Evolutionary conservation across 495 filamentous ascomycete species (phyloP).

Genomic region (Halenospora varia): DNA sequence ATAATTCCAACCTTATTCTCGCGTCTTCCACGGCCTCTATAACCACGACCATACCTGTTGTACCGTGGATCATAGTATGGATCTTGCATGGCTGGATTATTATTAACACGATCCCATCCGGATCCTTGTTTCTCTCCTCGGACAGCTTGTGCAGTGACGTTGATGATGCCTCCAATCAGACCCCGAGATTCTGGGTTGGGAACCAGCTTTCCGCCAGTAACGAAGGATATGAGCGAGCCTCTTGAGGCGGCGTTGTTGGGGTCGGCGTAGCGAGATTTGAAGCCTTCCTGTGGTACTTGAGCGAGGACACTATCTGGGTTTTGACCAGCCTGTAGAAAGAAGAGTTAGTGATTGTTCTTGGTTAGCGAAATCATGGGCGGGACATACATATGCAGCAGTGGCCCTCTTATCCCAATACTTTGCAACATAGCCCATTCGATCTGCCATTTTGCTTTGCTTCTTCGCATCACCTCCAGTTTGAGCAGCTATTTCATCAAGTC

Average conservation of each 20-base stretch:
- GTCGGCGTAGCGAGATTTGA: constrained; percentile 49
- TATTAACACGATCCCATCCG: constrained; percentile 1
- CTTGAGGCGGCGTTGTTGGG: constrained; percentile 47
- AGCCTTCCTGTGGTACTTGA: constrained; percentile 27
- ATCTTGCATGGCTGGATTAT: no score
- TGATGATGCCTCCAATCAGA: no score
- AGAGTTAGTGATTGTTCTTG: no score
- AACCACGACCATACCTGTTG: no score
- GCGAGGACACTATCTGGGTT: constrained; percentile 24
- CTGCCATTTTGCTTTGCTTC: constrained; percentile 32
- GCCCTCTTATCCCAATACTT: constrained; percentile 50
- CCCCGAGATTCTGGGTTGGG: no score
- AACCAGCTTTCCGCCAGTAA: constrained; percentile 40
- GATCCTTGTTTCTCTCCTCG: constrained; percentile 4
- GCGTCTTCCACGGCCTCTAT: constrained; percentile 5
- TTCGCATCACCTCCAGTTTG: constrained; percentile 24
- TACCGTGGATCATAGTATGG: no score
- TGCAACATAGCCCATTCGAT: constrained; percentile 40
- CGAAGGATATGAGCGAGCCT: constrained; percentile 35
- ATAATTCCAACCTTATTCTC: not conserved
- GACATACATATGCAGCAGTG: constrained; percentile 43
- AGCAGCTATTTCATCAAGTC: constrained; percentile 38
- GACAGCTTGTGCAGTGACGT: no score
- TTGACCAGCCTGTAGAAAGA: no score
- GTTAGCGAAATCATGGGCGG: no score